phyloP scores from a whole-genome alignment of 176 grass and related monocot genomes.

The Paspalum vaginatum region DNA sequence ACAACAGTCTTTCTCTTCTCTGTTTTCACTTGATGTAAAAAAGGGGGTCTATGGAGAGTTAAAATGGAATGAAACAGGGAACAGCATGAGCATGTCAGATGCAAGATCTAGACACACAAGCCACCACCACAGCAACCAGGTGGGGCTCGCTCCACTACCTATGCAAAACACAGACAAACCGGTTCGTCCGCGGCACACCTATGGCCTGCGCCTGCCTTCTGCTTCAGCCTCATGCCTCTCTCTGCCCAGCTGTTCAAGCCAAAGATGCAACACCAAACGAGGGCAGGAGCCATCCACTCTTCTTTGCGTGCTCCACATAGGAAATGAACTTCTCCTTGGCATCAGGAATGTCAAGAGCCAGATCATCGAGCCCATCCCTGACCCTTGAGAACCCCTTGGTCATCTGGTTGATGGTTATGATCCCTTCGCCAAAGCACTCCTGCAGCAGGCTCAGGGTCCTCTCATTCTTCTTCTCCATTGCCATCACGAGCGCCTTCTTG shows the following conservation, averaged over 20 bases:
- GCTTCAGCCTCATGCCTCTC: slow-evolving; percentile 35
- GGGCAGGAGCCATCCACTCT: slow-evolving; percentile 70
- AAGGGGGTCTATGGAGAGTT: slow-evolving; percentile 42
- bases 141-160: slow-evolving; percentile 54
- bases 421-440: slow-evolving; percentile 86
- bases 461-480: slow-evolving; percentile 87
- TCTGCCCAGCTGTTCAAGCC: slow-evolving; percentile 35
- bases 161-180: slow-evolving; percentile 32
- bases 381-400: slow-evolving; percentile 94
- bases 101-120: slow-evolving; percentile 51
- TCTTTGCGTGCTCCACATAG: slow-evolving; percentile 63
- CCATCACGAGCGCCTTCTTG: slow-evolving; percentile 86
- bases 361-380: slow-evolving; percentile 82
- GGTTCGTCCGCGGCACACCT: slow-evolving; percentile 9
- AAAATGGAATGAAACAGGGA: slow-evolving; percentile 47
- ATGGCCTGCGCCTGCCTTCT: slow-evolving; percentile 15
- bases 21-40: slow-evolving; percentile 50
- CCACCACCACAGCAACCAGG: slow-evolving; percentile 42
- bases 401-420: slow-evolving; percentile 95
- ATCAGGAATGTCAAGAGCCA: slow-evolving; percentile 94
- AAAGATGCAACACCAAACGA: slow-evolving; percentile 41
- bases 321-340: slow-evolving; percentile 74
- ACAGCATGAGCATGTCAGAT: slow-evolving; percentile 50
- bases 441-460: slow-evolving; percentile 66
- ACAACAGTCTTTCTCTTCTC: slow-evolving; percentile 34